Percentiles rank a stretch among this genome's conserved stretches.
phyloP scores from a whole-genome alignment of 2,329 filamentous ascomycete genomes.

The Alternaria triticina region DNA sequence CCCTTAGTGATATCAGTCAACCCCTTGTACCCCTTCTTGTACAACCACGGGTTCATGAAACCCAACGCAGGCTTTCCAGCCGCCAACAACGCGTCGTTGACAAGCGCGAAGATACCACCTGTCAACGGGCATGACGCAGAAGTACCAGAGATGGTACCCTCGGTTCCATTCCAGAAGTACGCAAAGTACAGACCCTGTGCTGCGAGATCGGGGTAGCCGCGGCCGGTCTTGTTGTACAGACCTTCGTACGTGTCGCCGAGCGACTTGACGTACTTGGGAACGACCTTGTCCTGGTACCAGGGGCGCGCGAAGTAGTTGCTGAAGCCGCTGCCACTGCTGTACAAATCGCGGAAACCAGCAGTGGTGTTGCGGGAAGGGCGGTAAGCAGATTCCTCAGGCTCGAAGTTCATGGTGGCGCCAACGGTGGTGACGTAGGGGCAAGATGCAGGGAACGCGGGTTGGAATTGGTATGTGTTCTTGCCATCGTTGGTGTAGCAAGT shows the following conservation, averaged over 20 bases:
- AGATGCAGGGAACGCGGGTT: constrained; percentile 68
- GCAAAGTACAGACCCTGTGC: constrained; percentile 62
- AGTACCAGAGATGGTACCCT: constrained; percentile 56
- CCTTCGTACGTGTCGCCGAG: constrained; percentile 53
- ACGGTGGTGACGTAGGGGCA: constrained; percentile 74
- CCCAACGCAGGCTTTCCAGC: constrained; percentile 59
- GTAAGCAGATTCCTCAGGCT: constrained; percentile 61
- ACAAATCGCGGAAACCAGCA: constrained; percentile 54
- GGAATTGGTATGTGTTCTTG: constrained; percentile 60
- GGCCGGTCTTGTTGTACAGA: constrained; percentile 61
- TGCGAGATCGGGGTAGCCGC: constrained; percentile 68
- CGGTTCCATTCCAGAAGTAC: constrained; percentile 51
- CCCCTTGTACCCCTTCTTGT: constrained; percentile 55
- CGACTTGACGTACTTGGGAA: constrained; percentile 53
- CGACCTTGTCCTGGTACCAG: constrained; percentile 54
- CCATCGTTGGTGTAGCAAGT: constrained; percentile 67
- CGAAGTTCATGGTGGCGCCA: constrained; percentile 63
- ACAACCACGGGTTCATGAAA: constrained; percentile 68
- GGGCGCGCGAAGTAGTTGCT: constrained; percentile 57
- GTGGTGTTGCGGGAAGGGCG: constrained; percentile 31
- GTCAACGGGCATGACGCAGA: constrained; percentile 65
- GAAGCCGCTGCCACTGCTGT: constrained; percentile 61
- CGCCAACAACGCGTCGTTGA: constrained; percentile 66
- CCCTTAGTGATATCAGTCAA: constrained; percentile 58
- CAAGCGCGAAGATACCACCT: constrained; percentile 63